Base-by-base conservation (phyloP, 352 stramenopile genomes). In the Globisporangium megalacanthum region DNA sequence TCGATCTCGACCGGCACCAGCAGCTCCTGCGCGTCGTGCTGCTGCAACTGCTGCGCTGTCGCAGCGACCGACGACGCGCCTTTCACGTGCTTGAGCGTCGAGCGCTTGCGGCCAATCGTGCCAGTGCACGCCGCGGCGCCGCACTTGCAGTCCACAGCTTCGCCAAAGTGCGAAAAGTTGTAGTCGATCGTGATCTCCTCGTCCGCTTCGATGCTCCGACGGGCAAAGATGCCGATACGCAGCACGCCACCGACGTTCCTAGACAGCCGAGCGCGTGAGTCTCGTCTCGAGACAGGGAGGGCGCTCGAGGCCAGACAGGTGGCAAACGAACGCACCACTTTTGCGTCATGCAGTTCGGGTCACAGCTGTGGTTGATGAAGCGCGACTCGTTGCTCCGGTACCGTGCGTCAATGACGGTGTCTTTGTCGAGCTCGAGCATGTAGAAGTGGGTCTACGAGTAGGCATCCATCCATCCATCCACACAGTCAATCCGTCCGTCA, bases 291-390 rank as follows among this genome's bases (percentile, higher is more conserved):
- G 25, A 29, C 25, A 44, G 37, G 25, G 25, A 44, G 37, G 25
- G 25, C 25, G 25, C 25, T 29, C 25, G 2, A 29, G 25, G 25
- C 25, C 25, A 29, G 25, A 29, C 25, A 29, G 1, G 39, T n/a
- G 14, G 6, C 0, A 14, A 10, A 54, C 60, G 41, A 10, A 54
- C 60, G 46, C 61, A 86, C 75, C 96, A 97, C 52, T 98, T 98
- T 61, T 98, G 88, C 17, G 92, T 97, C 42, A 90, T 80, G 71
- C 91, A 96, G 69, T 98, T 98, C n/a, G 91, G 85, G 52, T 95
- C 86, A 54, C 92, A 98, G 62, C 88, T 96, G 64, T 97, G 89
- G 79, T 98, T 98, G 62, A 98, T 98, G 66, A 98, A 98, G 25
- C 95, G 83, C 39, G 93, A 94, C 29, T 98, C 87, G 60, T 96